These are phyloP conservation scores for Lipomyces yarrowii DNA, from an alignment of 1,139 yeast genomes.

Conservation along the genomic window DNA sequence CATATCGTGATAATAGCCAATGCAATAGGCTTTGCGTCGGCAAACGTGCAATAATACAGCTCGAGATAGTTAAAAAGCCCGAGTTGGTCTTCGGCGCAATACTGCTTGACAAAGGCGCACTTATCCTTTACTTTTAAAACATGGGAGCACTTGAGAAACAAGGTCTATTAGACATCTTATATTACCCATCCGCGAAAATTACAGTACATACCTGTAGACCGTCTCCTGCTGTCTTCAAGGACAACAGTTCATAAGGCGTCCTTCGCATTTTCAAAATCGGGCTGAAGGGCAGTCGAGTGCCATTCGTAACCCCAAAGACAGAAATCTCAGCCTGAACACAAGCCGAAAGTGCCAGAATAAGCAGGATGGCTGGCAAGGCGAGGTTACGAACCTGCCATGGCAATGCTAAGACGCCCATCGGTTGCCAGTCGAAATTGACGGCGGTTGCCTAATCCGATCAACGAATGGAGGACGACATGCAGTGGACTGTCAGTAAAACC, in stretches of 20 bases:
- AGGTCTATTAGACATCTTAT: not conserved
- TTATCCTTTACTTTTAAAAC: slow-evolving; percentile 36
- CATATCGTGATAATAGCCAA: slow-evolving; percentile 34
- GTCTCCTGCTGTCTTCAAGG: slow-evolving; percentile 13
- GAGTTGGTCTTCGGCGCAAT: slow-evolving; percentile 39
- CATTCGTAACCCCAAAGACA: not conserved
- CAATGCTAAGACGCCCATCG: not conserved
- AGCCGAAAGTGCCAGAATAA: not conserved
- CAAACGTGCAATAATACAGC: slow-evolving; percentile 41
- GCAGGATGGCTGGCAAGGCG: not conserved
- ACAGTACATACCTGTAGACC: slow-evolving; percentile 17
- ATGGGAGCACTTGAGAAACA: slow-evolving; percentile 21
- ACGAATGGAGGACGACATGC: not conserved
- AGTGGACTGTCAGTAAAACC: not conserved
- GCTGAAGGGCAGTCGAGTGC: not conserved
- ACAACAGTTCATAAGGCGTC: slow-evolving; percentile 9
- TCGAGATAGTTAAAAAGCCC: slow-evolving; percentile 42
- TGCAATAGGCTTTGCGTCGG: slow-evolving; percentile 29
- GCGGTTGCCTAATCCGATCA: not conserved
- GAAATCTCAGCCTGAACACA: not conserved
- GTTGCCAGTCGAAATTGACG: not conserved
- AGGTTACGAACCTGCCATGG: not conserved
- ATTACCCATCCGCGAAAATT: not conserved
- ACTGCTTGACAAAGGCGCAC: slow-evolving; percentile 41
- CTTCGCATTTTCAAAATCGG: slow-evolving; percentile 3